phyloP scores from a whole-genome alignment of 129 eudicot species.

The Chrysanthemum lavandulifolium region DNA sequence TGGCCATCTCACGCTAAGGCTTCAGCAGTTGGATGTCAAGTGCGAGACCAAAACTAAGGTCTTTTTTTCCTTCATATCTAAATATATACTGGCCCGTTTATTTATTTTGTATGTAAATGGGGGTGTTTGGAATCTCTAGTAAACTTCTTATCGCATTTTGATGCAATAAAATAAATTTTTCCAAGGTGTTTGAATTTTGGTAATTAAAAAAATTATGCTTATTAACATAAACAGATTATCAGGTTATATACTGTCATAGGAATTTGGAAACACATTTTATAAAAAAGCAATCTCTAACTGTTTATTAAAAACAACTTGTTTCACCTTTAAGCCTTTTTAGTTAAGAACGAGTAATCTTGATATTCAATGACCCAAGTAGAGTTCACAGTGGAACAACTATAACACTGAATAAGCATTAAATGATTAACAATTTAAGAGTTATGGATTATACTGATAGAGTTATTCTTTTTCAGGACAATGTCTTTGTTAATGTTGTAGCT shows the following conservation, averaged over 20 bases:
- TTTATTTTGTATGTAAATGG: too few species aligned
- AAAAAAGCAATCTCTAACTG: too few species aligned
- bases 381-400: not conserved
- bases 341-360: conserved; percentile 6
- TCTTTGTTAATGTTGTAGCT: conserved; percentile 89
- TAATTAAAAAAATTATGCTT: too few species aligned
- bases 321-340: not conserved
- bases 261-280: too few species aligned
- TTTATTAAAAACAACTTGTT: not conserved
- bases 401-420: not conserved
- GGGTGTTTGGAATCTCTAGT: too few species aligned
- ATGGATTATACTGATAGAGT: not conserved
- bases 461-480: conserved; percentile 65
- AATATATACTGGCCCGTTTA: too few species aligned
- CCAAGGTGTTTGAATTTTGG: too few species aligned
- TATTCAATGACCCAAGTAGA: not conserved
- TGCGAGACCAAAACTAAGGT: conserved; percentile 98
- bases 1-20: conserved; percentile 74
- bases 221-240: too few species aligned
- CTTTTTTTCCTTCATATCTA: not conserved
- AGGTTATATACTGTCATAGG: too few species aligned
- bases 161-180: too few species aligned
- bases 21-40: conserved; percentile 81
- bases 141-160: too few species aligned
- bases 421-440: not conserved